These are phyloP conservation scores for Fusarium bactridioides DNA, from an alignment of 2,329 filamentous ascomycete species.

Conservation along the genomic window DNA sequence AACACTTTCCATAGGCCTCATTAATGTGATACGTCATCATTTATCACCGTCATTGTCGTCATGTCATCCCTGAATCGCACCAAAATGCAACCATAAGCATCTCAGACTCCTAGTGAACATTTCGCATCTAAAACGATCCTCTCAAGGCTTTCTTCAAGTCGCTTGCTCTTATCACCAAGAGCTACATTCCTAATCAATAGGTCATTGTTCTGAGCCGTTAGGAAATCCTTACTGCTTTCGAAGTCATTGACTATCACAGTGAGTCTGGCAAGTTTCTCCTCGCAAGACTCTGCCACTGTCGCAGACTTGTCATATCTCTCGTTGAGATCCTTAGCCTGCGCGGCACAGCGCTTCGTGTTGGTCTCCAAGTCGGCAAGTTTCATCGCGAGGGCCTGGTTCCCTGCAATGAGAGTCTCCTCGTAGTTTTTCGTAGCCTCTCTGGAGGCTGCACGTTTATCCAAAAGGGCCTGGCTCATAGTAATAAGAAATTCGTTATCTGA, in stretches of 20 bases:
- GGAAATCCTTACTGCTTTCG: not conserved
- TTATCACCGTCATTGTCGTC: fast-evolving
- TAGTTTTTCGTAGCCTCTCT: fast-evolving
- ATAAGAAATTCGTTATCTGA: not conserved
- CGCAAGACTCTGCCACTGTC: too few species aligned
- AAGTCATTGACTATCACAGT: not conserved
- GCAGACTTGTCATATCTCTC: too few species aligned
- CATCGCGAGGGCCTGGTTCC: too few species aligned
- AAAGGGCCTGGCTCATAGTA: not conserved
- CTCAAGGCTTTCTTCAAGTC: not conserved
- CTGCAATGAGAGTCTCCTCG: not conserved
- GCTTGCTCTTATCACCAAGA: not conserved
- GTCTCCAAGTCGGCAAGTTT: too few species aligned
- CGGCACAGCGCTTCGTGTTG: fast-evolving
- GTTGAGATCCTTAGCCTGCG: not conserved
- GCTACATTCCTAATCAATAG: not conserved
- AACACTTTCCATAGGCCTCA: fast-evolving
- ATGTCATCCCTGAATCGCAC: fast-evolving
- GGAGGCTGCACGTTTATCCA: not conserved
- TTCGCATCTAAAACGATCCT: not conserved
- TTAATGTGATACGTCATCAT: fast-evolving
- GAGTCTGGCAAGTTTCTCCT: too few species aligned
- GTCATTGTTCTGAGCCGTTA: not conserved
- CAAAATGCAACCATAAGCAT: fast-evolving
- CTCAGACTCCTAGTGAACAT: not conserved